These are phyloP conservation scores for Orbilia blumenaviensis DNA, from an alignment of 2,329 filamentous ascomycete species.

Conservation along the genomic window DNA sequence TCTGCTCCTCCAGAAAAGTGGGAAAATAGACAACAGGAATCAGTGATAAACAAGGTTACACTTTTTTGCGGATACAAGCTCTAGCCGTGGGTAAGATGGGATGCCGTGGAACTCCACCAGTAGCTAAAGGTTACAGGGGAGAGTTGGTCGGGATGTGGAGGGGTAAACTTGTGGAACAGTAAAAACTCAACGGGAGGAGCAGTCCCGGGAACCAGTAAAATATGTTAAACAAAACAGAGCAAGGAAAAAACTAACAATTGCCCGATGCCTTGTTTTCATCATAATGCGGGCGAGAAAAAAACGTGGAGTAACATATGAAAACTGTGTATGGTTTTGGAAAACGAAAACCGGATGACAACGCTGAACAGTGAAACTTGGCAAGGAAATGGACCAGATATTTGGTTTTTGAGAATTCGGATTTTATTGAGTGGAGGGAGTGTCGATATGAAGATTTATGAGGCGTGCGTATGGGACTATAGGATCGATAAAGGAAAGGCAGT, in stretches of 20 bases:
- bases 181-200: constrained; percentile 8
- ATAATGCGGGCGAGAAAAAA: constrained; percentile 1
- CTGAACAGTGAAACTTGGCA: constrained; percentile 30
- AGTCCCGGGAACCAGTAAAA: background rate
- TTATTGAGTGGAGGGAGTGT: constrained; percentile 9
- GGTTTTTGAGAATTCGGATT: constrained; percentile 16
- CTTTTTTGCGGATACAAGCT: background rate
- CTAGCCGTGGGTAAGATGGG: background rate
- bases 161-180: background rate
- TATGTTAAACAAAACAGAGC: background rate
- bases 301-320: background rate
- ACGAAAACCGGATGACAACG: constrained; percentile 6
- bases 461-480: background rate
- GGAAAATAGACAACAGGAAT: background rate
- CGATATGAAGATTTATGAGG: background rate
- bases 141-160: background rate
- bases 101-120: constrained; percentile 6
- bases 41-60: background rate
- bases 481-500: background rate
- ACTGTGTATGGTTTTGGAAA: background rate
- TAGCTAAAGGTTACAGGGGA: constrained; percentile 10
- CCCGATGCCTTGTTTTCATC: constrained; percentile 28
- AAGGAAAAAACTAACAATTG: constrained; percentile 5
- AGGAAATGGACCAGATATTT: constrained; percentile 3
- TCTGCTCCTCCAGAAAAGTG: constrained; percentile 4